Evolutionary conservation across 805 yeast genomes (phyloP).

Genomic region (Candida morakotiae): DNA sequence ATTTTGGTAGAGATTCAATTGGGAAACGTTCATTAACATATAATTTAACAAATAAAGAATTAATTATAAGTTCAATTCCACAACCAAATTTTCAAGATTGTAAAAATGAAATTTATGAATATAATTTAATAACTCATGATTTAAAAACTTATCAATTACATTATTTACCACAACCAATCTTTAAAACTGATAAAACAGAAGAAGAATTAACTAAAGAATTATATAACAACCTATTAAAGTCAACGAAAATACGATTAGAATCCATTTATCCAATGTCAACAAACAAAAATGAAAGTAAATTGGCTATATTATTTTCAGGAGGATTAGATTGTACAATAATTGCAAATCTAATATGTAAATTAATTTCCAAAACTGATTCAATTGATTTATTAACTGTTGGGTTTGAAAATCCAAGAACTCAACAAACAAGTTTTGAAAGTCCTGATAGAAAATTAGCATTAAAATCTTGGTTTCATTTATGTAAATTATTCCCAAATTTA

Average conservation of each 20-base stretch:
- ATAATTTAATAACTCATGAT: slow-evolving; percentile 18
- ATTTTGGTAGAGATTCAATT: slow-evolving; percentile 79
- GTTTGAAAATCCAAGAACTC: slow-evolving; percentile 83
- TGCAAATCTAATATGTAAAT: slow-evolving; percentile 46
- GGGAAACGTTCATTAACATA: slow-evolving; percentile 80
- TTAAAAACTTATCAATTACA: slow-evolving; percentile 1
- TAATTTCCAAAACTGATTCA: background rate
- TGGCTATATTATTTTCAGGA: slow-evolving; percentile 75
- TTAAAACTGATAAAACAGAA: background rate
- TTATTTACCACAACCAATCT: background rate
- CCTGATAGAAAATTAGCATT: slow-evolving; percentile 82
- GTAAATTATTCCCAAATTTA: slow-evolving; percentile 30
- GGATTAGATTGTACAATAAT: slow-evolving; percentile 90
- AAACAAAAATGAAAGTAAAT: slow-evolving; percentile 17
- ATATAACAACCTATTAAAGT: slow-evolving; percentile 4
- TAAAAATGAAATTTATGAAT: slow-evolving; percentile 45
- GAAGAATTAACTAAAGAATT: slow-evolving; percentile 3
- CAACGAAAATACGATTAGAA: slow-evolving; percentile 39
- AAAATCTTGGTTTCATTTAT: slow-evolving; percentile 54
- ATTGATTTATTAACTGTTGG: slow-evolving; percentile 90
- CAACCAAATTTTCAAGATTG: slow-evolving; percentile 48
- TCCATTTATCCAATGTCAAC: slow-evolving; percentile 57
- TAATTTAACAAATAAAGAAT: slow-evolving; percentile 20
- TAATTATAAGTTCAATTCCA: slow-evolving; percentile 39
- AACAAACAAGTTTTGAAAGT: slow-evolving; percentile 53